Evolutionary conservation across 805 yeast species (phyloP), one percentile per base, ranked within the genome.

Genomic region (Kazachstania africana): DNA sequence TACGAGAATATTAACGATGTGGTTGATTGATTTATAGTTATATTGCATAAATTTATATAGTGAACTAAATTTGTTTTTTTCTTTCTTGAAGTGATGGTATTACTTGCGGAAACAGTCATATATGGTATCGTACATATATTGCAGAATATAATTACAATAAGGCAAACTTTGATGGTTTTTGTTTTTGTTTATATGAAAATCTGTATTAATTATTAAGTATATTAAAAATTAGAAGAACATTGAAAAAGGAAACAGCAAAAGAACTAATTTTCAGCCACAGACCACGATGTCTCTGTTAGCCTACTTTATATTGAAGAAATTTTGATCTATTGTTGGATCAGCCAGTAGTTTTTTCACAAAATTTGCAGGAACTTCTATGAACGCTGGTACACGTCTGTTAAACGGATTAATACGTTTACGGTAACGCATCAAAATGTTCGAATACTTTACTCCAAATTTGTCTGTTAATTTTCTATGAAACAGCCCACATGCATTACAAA

Each of bases 401-500:
- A 36, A 36, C 9, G 39, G 35, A 15, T 28, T 27, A 6, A 40
- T 33, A 12, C 29, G 21, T 29, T 36, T 42, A 28, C 47, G 39
- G 28, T 42, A 50, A 17, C 43, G 35, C 53, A 51, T 47, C 13
- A 47, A 25, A 19, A 47, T 24, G 33, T 50, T 50, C 16, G 52
- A 49, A 22, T 42, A 44, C 23, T 41, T 41, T 2, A 23, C 26
- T 12, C 47, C 46, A 32, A 51, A 51, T 32, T 44, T 48, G 23
- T 65, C 72, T 5, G 65, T 58, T 34, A 79, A 48, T 47, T 79
- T 79, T 12, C 78, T 65, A 47, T 68, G 77, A 45, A 75, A 79
- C 29, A 87, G 60, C 0, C 96, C 96, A 59, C 96, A 87, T 0
- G 96, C 95, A 54, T 85, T 85, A 57, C 96, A 85, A 36, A 85